These are phyloP conservation scores for Phialophora macrospora DNA, from an alignment of 2,329 filamentous ascomycete genomes.

Conservation along the genomic window DNA sequence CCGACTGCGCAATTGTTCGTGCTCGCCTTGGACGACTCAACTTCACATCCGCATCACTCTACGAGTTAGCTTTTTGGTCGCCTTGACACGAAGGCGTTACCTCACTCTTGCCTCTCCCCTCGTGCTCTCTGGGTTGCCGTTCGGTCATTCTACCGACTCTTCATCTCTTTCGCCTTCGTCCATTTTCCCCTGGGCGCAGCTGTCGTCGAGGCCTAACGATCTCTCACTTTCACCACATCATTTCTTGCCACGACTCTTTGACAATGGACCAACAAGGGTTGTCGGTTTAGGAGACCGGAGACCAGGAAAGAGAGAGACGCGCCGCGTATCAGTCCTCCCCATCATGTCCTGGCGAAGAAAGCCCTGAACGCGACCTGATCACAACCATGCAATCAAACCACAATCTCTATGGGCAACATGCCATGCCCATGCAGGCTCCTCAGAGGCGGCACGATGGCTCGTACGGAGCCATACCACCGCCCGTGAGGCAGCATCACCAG, in stretches of 20 bases:
- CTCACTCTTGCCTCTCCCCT: slow-evolving; percentile 3
- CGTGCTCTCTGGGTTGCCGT: not conserved
- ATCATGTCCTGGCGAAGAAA: slow-evolving; percentile 35
- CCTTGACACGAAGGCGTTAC: not conserved
- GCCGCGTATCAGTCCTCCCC: slow-evolving; percentile 23
- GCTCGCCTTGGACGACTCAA: slow-evolving; percentile 4
- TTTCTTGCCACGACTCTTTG: not conserved
- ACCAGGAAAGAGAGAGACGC: slow-evolving; percentile 10
- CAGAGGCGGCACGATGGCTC: slow-evolving; percentile 54
- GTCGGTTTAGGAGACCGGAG: slow-evolving; percentile 21
- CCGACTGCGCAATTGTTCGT: slow-evolving; percentile 15
- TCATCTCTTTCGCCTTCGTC: slow-evolving; percentile 12
- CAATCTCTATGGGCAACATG: slow-evolving; percentile 49
- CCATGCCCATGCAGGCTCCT: slow-evolving; percentile 56
- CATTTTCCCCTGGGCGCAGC: slow-evolving; percentile 22
- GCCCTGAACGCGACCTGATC: slow-evolving; percentile 31
- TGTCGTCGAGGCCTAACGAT: not conserved
- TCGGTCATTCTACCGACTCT: not conserved
- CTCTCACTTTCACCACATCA: not conserved
- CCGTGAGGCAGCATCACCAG: slow-evolving; percentile 62
- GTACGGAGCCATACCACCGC: slow-evolving; percentile 52
- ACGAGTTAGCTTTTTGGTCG: slow-evolving; percentile 1
- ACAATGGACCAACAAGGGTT: slow-evolving; percentile 19
- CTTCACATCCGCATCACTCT: not conserved
- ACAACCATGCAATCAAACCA: slow-evolving; percentile 43